Evolutionary conservation across 2,329 filamentous ascomycete species (phyloP), one percentile per base, ranked within the genome.

Genomic region (Celoporthe dispersa): DNA sequence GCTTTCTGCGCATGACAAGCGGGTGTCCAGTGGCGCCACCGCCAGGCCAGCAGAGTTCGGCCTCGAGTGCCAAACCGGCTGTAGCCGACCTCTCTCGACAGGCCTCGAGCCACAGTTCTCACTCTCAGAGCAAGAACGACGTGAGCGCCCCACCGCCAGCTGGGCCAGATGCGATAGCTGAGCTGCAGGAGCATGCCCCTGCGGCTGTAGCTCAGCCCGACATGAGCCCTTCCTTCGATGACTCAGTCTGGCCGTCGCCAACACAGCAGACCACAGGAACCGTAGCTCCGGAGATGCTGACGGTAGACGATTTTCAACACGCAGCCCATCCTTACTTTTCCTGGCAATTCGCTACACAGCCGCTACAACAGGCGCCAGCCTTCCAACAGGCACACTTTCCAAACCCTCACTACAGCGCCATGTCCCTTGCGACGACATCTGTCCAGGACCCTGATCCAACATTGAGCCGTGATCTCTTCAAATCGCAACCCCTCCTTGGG

Each of bases 1-100:
- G 94, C 90, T 98, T 98, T 82, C 85, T 92, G 78, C 87, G 97
- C 80, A 98, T 98, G 95, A 57, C 37, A 22, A 44, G 19, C n/a
- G 64, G 64, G 16, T 41, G 28, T 12, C 31, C n/a, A 16, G 11
- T 19, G 62, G 28, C 64, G 31, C n/a, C 33, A 41, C 9, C 33
- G 28, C 9, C 31, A n/a, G 44, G 37, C 35, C 60, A 63, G 51
- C 64, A 66, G 64, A 53, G 1, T 3, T 39, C 33, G 51, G 64
- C 8, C 19, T 41, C 64, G 19, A 35, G 35, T 59, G 33, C 33
- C 37, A 28, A 35, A n/a, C 14, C 35, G 31, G 35, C 14, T 57
- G 33, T 33, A 31, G 25, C 39, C 11, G 62, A 64, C 25, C 41
- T 31, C 0, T 9, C 28, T 8, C 60, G 60, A 41, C 60, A 41